Evolutionary conservation across 1,284 basidiomycete genomes (phyloP).

Genomic region (Fomitopsis pinicola): DNA sequence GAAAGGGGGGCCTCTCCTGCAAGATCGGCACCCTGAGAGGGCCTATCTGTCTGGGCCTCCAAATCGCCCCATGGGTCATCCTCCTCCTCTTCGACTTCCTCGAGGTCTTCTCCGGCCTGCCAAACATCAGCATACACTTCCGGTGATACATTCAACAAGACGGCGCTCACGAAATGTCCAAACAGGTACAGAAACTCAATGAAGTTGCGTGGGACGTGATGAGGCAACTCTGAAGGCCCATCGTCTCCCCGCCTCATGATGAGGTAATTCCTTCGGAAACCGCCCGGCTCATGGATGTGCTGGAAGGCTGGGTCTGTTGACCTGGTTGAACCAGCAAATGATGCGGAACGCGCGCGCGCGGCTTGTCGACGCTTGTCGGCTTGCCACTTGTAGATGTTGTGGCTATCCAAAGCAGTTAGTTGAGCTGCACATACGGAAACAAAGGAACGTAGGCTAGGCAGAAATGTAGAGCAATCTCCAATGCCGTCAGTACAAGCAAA

Average conservation of each 20-base stretch:
- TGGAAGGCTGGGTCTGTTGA: constrained; percentile 71
- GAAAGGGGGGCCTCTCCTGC: constrained; percentile 8
- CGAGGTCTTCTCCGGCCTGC: constrained; percentile 91
- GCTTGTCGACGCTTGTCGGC: constrained; percentile 62
- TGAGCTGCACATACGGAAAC: no score
- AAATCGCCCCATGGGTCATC: constrained; percentile 31
- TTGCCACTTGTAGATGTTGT: constrained; percentile 93
- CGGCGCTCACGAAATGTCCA: constrained; percentile 84
- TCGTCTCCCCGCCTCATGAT: constrained; percentile 66
- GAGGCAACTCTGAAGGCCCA: constrained; percentile 56
- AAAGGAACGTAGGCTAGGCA: no score
- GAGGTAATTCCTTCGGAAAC: constrained; percentile 88
- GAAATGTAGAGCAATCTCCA: neutral
- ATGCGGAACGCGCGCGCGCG: constrained; percentile 62
- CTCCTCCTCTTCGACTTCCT: constrained; percentile 73
- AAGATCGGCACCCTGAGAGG: constrained; percentile 10
- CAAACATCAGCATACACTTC: constrained; percentile 4
- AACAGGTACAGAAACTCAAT: constrained; percentile 92
- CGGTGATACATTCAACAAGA: neutral
- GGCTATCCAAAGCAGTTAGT: constrained; percentile 41
- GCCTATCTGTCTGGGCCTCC: constrained; percentile 14
- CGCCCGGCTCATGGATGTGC: constrained; percentile 91
- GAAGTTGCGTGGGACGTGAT: constrained; percentile 70
- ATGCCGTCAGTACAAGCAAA: no score
- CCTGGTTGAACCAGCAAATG: constrained; percentile 58